These are phyloP conservation scores for Carex cristatella DNA, from an alignment of 176 grass and related monocot genomes.

Conservation along the genomic window DNA sequence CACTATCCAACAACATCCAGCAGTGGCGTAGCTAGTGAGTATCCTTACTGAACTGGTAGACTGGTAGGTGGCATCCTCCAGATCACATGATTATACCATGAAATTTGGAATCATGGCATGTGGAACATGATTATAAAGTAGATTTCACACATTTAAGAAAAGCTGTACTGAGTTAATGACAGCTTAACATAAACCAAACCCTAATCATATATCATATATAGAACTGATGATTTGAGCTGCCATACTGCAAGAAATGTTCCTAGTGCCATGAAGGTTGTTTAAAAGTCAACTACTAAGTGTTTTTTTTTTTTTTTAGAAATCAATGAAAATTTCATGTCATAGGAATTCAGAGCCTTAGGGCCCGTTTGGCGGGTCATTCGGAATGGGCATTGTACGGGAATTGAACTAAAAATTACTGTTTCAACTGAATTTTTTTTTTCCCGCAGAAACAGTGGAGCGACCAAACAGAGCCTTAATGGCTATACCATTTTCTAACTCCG, in stretches of 20 bases:
- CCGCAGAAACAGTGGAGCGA: too few species aligned
- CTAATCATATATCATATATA: neutral
- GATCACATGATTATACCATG: neutral
- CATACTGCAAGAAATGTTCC: neutral
- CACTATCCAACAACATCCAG: neutral
- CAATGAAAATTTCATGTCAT: neutral
- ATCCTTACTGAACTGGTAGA: neutral
- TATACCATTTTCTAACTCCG: neutral
- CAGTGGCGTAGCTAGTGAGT: neutral
- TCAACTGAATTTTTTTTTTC: too few species aligned
- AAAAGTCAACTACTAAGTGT: constrained; percentile 3
- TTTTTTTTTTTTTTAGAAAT: neutral
- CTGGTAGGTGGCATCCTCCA: neutral
- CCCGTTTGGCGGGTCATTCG: too few species aligned
- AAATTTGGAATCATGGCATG: constrained; percentile 18
- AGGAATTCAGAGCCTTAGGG: neutral
- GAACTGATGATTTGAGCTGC: neutral
- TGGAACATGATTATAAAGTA: constrained; percentile 7
- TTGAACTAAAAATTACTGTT: too few species aligned
- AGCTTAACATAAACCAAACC: constrained; percentile 16
- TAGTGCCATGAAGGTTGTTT: neutral
- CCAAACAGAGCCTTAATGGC: too few species aligned
- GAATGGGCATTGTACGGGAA: too few species aligned
- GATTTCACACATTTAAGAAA: neutral
- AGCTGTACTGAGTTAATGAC: constrained; percentile 3